A percentile compares a stretch with the other conserved stretches of the same genome.
Evolutionary conservation across 176 grass and related monocot species (phyloP).

Genomic region (Triticum monococcum): DNA sequence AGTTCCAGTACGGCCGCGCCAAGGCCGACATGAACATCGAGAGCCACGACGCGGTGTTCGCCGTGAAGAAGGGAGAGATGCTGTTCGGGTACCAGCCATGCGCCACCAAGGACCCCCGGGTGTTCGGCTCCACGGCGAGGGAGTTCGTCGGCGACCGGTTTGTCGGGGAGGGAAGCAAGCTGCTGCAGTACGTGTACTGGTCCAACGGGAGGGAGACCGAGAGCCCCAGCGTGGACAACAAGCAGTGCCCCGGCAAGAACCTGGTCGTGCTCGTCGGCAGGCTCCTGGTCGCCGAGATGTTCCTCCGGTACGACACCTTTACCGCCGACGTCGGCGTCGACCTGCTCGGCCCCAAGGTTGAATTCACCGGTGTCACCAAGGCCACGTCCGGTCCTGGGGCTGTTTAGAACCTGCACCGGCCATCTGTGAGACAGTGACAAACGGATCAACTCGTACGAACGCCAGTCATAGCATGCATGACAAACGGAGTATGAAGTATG

Average conservation of each 20-base stretch:
- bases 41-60: conserved; percentile 52
- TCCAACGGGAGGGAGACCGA: conserved; percentile 68
- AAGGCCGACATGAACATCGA: conserved; percentile 50
- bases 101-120: conserved; percentile 49
- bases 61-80: conserved; percentile 61
- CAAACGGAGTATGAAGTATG: no score
- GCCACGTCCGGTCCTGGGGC: conserved; percentile 25
- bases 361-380: conserved; percentile 50
- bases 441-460: no score
- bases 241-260: conserved; percentile 76
- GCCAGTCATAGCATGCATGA: no score
- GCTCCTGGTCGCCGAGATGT: conserved; percentile 61
- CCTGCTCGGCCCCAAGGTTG: conserved; percentile 45
- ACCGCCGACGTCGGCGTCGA: conserved; percentile 24
- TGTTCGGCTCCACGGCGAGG: conserved; percentile 44
- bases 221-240: conserved; percentile 48
- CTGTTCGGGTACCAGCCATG: conserved; percentile 66
- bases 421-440: no score
- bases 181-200: conserved; percentile 69
- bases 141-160: conserved; percentile 64
- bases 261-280: conserved; percentile 66
- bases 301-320: conserved; percentile 82
- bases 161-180: conserved; percentile 58
- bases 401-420: no score
- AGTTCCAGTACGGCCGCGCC: conserved; percentile 62